These are phyloP conservation scores for Verticillium dahliae DNA, from an alignment of 2,329 filamentous ascomycete species.

Conservation along the genomic window DNA sequence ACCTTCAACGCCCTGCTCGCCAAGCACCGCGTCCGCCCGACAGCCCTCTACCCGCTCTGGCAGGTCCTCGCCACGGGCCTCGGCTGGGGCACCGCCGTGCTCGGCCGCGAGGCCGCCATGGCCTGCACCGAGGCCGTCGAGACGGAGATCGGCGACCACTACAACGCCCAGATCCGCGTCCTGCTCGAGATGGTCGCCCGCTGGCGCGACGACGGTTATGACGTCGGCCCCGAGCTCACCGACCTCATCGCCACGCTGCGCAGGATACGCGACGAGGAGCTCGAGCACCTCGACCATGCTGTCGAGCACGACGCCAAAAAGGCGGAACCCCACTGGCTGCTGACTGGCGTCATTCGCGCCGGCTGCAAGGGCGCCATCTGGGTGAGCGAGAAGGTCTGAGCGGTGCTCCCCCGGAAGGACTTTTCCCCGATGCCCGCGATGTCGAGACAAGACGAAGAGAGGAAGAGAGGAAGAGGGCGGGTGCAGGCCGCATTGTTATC, in stretches of 20 bases:
- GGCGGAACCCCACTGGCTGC: conserved; percentile 80
- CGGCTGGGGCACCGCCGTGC: conserved; percentile 81
- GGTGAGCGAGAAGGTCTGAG: conserved; percentile 69
- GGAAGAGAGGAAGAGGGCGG: not conserved
- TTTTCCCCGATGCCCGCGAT: no score
- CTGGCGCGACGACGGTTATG: conserved; percentile 72
- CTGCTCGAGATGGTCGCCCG: conserved; percentile 74
- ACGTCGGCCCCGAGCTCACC: conserved; percentile 70
- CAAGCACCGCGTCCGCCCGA: conserved; percentile 84
- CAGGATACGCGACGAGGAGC: conserved; percentile 85
- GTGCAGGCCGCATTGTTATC: not conserved
- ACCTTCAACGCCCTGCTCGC: conserved; percentile 81
- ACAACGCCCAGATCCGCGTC: conserved; percentile 82
- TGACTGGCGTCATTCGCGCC: conserved; percentile 81
- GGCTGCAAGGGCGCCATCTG: conserved; percentile 91
- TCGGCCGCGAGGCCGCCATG: conserved; percentile 95
- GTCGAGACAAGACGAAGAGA: no score
- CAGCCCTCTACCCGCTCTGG: conserved; percentile 90
- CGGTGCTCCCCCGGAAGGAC: no score
- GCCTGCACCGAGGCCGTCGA: conserved; percentile 97
- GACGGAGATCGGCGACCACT: conserved; percentile 94
- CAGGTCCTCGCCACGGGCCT: conserved; percentile 69
- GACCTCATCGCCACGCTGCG: conserved; percentile 68
- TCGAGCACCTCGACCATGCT: conserved; percentile 94
- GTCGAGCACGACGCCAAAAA: conserved; percentile 89